Evolutionary conservation across 306 rosid genomes (phyloP), one percentile per base, ranked within the genome.

Genomic region (Quercus glauca): DNA sequence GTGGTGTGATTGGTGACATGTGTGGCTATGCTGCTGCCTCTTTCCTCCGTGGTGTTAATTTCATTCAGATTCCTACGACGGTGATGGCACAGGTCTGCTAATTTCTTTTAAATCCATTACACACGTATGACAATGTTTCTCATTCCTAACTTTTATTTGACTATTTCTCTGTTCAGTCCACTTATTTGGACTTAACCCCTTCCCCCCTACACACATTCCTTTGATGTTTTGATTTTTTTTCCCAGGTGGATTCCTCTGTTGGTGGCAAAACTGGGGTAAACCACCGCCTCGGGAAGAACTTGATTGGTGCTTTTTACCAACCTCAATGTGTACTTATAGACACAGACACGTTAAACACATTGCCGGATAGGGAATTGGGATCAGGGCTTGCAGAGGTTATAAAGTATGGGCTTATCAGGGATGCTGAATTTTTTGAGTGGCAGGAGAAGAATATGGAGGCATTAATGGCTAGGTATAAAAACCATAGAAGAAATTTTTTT

Each of bases 261-360:
- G 99, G 99, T 74, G 98, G 98, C 51, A 93, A 96, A 85, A 96
- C 98, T 7, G 98, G 94, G 85, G 91, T 96, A 88, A 96, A 96
- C 84, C 99, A 95, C 58, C 89, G 74, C 68, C 94, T 95, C 73
- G 98, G 99, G 57, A 95, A 95, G 93, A 95, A 95, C 82, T 87
- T 93, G 81, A 95, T 93, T 17, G 99, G 98, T 69, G 97, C 96
- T 14, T 95, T 95, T 86, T 93, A 89, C 90, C 98, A 96, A 76
- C 99, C 99, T 74, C 96, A 89, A 60, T 91, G 97, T 82, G 98
- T 93, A 71, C 94, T 96, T 58, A 78, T 96, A 76, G 99, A 96
- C 87, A 96, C 99, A 0, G 90, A 91, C 81, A 93, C 97, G 0
- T 82, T 96, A 65, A 86, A 79, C 79, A 88, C 99, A 10, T 76